Conservation (phyloP, 2,329 filamentous ascomycete species). For the Shiraia sp. region DNA sequence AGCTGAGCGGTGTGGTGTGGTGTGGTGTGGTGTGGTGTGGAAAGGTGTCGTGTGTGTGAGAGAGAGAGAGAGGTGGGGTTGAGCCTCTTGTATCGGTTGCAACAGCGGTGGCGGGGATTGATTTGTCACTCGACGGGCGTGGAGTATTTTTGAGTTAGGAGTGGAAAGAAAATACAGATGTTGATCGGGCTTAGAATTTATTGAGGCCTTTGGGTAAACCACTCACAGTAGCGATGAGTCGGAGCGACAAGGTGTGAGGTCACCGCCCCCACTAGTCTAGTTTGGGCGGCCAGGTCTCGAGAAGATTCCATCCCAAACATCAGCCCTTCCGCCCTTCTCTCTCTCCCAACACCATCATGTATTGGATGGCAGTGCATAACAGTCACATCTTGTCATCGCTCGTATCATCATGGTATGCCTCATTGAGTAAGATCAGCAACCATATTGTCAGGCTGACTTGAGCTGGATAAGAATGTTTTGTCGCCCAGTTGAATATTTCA, state of each 20-base stretch:
- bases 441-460: no score
- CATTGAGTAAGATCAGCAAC: no score
- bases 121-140: slow-evolving; percentile 11
- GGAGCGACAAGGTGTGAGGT: slow-evolving; percentile 18
- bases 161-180: slow-evolving; percentile 3
- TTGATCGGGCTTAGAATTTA: slow-evolving; percentile 12
- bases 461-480: no score
- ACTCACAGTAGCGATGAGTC: slow-evolving; percentile 20
- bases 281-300: slow-evolving; percentile 15
- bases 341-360: not conserved
- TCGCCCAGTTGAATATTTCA: no score
- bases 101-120: slow-evolving; percentile 6
- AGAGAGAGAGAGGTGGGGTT: slow-evolving; percentile 12
- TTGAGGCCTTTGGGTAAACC: slow-evolving; percentile 10
- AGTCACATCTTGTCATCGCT: not conserved
- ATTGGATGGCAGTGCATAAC: not conserved
- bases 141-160: slow-evolving; percentile 3
- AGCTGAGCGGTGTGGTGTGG: slow-evolving; percentile 10
- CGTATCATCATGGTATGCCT: no score
- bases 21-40: no score
- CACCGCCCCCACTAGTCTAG: slow-evolving; percentile 24
- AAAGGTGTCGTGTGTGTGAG: not conserved
- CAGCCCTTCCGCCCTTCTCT: slow-evolving; percentile 23
- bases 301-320: slow-evolving; percentile 19
- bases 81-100: slow-evolving; percentile 8